These are phyloP conservation scores for Pulveroboletus sp. DNA, from an alignment of 768 basidiomycete genomes.

Conservation along the genomic window DNA sequence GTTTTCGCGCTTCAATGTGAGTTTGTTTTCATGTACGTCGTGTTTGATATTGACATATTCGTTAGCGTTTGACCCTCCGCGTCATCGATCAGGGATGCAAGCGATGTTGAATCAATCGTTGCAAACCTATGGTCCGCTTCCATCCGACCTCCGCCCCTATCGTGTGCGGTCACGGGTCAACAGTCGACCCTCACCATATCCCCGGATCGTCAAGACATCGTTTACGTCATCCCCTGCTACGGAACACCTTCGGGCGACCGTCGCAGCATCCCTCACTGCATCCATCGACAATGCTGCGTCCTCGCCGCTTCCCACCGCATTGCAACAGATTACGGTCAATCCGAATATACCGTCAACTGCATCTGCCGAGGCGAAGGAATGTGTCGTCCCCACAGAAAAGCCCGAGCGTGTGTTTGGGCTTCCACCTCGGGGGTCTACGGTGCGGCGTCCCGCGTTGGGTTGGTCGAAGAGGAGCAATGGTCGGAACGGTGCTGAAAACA, in stretches of 20 bases:
- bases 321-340: conserved; percentile 45
- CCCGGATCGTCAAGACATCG: conserved; percentile 45
- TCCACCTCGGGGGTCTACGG: conserved; percentile 43
- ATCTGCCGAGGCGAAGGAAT: conserved; percentile 33
- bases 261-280: conserved; percentile 17
- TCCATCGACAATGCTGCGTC: conserved; percentile 13
- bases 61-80: conserved; percentile 68
- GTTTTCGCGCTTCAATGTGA: conserved; percentile 68
- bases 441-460: conserved; percentile 54
- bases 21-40: conserved; percentile 21
- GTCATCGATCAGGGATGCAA: conserved; percentile 60
- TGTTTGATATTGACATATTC: not conserved
- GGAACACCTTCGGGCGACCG: conserved; percentile 33
- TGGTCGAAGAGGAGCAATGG: conserved; percentile 60
- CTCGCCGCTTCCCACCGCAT: conserved; percentile 25
- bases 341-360: conserved; percentile 32
- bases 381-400: conserved; percentile 25
- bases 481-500: conserved; percentile 48
- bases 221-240: conserved; percentile 35
- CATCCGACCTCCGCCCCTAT: conserved; percentile 60
- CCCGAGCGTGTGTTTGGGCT: conserved; percentile 23
- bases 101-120: conserved; percentile 70
- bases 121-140: conserved; percentile 67
- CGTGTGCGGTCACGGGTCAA: conserved; percentile 62
- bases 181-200: conserved; percentile 73